Conservation (phyloP, 2,329 filamentous ascomycete genomes). For the Lecanosticta acicola region DNA sequence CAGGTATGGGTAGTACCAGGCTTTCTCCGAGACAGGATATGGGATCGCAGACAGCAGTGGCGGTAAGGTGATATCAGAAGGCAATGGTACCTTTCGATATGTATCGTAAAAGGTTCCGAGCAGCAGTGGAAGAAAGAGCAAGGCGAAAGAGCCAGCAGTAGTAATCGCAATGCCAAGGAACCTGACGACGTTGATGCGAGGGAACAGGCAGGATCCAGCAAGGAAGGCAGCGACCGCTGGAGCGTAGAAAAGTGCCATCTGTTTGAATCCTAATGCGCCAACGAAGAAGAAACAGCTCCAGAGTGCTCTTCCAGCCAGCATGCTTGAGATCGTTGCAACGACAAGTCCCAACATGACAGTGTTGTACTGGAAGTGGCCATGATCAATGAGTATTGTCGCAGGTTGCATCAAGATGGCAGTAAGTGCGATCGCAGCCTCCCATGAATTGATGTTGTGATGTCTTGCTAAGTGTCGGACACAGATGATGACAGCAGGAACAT, state of each 20-base stretch:
- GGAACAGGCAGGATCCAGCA: slow-evolving; percentile 77
- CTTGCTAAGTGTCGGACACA: slow-evolving; percentile 78
- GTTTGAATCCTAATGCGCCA: slow-evolving; percentile 89
- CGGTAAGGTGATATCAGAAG: slow-evolving; percentile 41
- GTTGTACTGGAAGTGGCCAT: slow-evolving; percentile 97
- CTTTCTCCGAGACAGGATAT: slow-evolving; percentile 52
- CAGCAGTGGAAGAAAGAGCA: slow-evolving; percentile 71
- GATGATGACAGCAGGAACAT: slow-evolving; percentile 76
- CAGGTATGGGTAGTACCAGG: slow-evolving; percentile 67
- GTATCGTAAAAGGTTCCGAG: slow-evolving; percentile 65
- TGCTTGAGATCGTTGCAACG: slow-evolving; percentile 78
- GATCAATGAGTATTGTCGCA: slow-evolving; percentile 82
- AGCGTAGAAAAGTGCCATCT: slow-evolving; percentile 98
- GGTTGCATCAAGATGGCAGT: slow-evolving; percentile 91
- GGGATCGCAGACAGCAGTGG: slow-evolving; percentile 61
- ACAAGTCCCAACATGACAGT: slow-evolving; percentile 95
- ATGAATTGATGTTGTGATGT: slow-evolving; percentile 65
- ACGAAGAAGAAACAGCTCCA: slow-evolving; percentile 96
- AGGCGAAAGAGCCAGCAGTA: slow-evolving; percentile 66
- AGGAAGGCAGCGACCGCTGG: slow-evolving; percentile 89
- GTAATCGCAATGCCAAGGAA: slow-evolving; percentile 69
- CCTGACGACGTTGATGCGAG: slow-evolving; percentile 60
- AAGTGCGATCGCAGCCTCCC: slow-evolving; percentile 78
- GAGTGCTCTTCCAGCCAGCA: slow-evolving; percentile 74
- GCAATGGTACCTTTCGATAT: slow-evolving; percentile 57